Evolutionary conservation across 345 rosid genomes (phyloP), one percentile per base, ranked within the genome.

Genomic region (Salix brachista): DNA sequence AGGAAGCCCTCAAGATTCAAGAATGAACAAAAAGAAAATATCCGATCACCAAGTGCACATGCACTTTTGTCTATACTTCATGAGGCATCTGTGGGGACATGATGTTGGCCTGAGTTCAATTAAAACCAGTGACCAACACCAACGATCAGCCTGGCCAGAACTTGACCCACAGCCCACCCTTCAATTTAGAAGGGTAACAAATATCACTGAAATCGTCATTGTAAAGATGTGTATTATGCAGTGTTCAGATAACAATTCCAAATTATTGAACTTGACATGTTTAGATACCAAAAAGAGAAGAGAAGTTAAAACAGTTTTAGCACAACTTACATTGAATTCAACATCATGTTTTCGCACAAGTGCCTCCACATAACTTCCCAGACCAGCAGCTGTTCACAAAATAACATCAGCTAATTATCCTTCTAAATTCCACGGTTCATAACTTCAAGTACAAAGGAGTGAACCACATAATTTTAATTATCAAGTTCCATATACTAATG

Each of bases 281-380:
- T 58, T 58, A 36, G 14, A 16, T 37, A 23, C 8, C 23, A 0
- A 58, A 6, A 21, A 41, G 46, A 41, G 7, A 5, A 61, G 65
- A 71, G n/a, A 50, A 21, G n/a, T 12, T 69, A 5, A 58, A 58
- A 41, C 30, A 32, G 48, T 46, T 8, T 21, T 28, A 39, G 50
- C 73, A 74, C 36, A 37, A 80, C 86, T 73, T 90, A 96, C 99
- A 82, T 92, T 91, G 82, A 92, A 94, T 79, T 90, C 92, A 75
- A 91, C 87, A 74, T 96, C 99, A 70, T 92, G 97, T 80, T 91
- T 96, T 74, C 93, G 86, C 81, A 92, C 93, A 80, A 92, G 92
- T 23, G 97, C 94, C 86, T 96, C 99, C 73, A 96, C 97, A 75
- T 94, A 91, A 90, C 89, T 92, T 82, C 99, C 98, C 81, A 96